Percentiles rank a stretch among this genome's conserved stretches.
Evolutionary conservation across 2,329 filamentous ascomycete genomes (phyloP).

Genomic region (Dothidotthia symphoricarpi): DNA sequence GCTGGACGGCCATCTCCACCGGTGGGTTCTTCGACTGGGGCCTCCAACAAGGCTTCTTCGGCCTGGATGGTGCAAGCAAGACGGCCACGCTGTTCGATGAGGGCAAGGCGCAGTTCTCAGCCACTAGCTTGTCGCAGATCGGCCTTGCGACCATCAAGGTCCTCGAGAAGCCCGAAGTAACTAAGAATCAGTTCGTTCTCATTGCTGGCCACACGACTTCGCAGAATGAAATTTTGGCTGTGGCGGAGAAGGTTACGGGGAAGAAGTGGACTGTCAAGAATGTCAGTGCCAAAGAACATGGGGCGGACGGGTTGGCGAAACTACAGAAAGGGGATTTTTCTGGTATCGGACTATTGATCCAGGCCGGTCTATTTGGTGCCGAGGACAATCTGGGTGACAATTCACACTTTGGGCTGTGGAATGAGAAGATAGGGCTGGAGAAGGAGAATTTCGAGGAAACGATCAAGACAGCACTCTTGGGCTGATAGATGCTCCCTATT

Average conservation of each 20-base stretch:
- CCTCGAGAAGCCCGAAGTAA: conserved; percentile 51
- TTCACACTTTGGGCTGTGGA: conserved; percentile 32
- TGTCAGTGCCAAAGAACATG: conserved; percentile 34
- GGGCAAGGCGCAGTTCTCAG: conserved; percentile 53
- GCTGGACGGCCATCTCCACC: conserved; percentile 53
- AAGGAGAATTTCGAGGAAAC: conserved; percentile 43
- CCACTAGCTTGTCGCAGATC: conserved; percentile 53
- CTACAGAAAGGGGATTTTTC: conserved; percentile 38
- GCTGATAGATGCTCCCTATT: background rate
- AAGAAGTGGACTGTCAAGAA: conserved; percentile 52
- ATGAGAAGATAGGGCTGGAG: conserved; percentile 44
- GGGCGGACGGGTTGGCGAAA: conserved; percentile 35
- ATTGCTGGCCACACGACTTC: conserved; percentile 58
- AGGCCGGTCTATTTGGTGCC: conserved; percentile 16
- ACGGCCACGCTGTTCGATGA: conserved; percentile 58
- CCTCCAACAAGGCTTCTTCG: conserved; percentile 51
- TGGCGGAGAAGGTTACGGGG: conserved; percentile 55
- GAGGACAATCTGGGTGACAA: conserved; percentile 25
- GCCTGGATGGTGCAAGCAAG: conserved; percentile 51
- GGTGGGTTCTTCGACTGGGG: conserved; percentile 53
- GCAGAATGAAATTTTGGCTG: conserved; percentile 57
- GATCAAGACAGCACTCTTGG: conserved; percentile 31
- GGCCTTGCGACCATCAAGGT: conserved; percentile 54
- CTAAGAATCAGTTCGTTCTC: conserved; percentile 59
- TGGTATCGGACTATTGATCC: conserved; percentile 22